These are phyloP conservation scores for Kwoniella dendrophila DNA, from an alignment of 768 basidiomycete genomes.

Conservation along the genomic window DNA sequence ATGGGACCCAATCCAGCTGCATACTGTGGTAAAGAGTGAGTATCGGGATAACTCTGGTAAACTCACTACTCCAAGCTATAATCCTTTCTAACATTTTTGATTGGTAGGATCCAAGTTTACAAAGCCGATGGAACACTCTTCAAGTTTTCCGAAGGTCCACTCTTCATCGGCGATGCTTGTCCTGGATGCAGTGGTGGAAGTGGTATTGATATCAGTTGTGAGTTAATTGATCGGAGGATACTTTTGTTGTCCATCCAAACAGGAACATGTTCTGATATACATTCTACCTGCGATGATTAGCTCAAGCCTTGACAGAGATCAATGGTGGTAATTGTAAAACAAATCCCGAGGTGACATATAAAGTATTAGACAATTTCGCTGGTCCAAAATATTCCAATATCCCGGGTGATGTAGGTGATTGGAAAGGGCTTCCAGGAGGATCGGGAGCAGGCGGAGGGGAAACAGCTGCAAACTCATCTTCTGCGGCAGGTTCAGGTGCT, in stretches of 20 bases:
- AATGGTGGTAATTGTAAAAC: not conserved
- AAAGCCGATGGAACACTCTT: slow-evolving; percentile 6
- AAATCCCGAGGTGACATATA: not conserved
- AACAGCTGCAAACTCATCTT: too few species aligned
- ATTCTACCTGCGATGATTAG: not conserved
- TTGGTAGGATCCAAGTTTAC: slow-evolving; percentile 9
- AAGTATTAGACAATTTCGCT: not conserved
- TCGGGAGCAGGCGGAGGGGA: not conserved
- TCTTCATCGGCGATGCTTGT: slow-evolving; percentile 21
- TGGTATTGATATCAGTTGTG: slow-evolving; percentile 15
- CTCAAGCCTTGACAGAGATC: slow-evolving; percentile 8
- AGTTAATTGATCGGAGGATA: not conserved
- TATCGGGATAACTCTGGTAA: not conserved
- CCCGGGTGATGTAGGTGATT: not conserved
- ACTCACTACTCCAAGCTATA: too few species aligned
- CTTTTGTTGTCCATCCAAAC: not conserved
- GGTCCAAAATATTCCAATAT: slow-evolving; percentile 1
- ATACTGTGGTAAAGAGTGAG: slow-evolving; percentile 21
- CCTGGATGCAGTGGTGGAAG: not conserved
- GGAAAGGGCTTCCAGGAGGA: too few species aligned
- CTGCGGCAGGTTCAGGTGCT: not conserved
- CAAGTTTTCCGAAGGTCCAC: slow-evolving; percentile 13
- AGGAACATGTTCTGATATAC: not conserved
- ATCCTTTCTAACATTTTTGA: not conserved
- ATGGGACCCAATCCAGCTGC: not conserved